Evolutionary conservation across 768 basidiomycete species (phyloP).

Genomic region (Dioszegia crocea): DNA sequence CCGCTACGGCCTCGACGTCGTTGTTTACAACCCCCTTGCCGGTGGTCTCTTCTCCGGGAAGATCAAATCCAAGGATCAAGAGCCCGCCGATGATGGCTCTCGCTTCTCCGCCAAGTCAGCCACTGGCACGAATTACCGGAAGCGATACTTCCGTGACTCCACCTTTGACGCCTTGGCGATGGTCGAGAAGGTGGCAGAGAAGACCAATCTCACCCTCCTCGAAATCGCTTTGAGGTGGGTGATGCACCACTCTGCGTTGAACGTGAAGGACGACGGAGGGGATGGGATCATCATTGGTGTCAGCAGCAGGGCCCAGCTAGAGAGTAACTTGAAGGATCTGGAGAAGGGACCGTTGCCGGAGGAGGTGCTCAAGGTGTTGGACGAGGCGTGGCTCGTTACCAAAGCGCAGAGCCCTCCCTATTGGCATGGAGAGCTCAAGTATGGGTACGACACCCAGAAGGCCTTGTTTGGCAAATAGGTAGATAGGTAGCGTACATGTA

Average conservation of each 20-base stretch:
- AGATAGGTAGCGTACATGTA: not conserved
- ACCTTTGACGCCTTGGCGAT: slow-evolving; percentile 55
- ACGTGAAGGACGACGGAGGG: slow-evolving; percentile 45
- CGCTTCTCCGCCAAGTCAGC: slow-evolving; percentile 21
- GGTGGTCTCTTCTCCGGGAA: slow-evolving; percentile 39
- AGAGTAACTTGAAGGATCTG: slow-evolving; percentile 47
- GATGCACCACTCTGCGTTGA: slow-evolving; percentile 55
- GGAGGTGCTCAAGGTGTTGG: slow-evolving; percentile 56
- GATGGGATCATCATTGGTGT: slow-evolving; percentile 61
- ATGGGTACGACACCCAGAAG: slow-evolving; percentile 19
- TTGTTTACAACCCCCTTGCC: slow-evolving; percentile 46
- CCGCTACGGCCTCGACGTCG: slow-evolving; percentile 41
- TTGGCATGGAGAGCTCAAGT: slow-evolving; percentile 42
- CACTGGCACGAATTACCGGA: slow-evolving; percentile 26
- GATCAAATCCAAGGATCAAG: slow-evolving; percentile 32
- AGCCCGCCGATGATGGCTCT: slow-evolving; percentile 19
- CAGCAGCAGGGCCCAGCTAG: slow-evolving; percentile 58
- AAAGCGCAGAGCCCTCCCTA: slow-evolving; percentile 54
- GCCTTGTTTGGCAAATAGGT: slow-evolving; percentile 4
- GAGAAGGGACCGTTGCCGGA: slow-evolving; percentile 61
- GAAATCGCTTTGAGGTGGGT: slow-evolving; percentile 55
- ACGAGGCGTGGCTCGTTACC: slow-evolving; percentile 56
- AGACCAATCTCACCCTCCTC: slow-evolving; percentile 49
- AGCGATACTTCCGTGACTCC: slow-evolving; percentile 40
- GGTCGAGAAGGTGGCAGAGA: slow-evolving; percentile 53